Percentiles rank a stretch among this genome's conserved stretches.
Conservation (phyloP, 2,329 filamentous ascomycete genomes). For the Tolypocladium guangdongense region DNA sequence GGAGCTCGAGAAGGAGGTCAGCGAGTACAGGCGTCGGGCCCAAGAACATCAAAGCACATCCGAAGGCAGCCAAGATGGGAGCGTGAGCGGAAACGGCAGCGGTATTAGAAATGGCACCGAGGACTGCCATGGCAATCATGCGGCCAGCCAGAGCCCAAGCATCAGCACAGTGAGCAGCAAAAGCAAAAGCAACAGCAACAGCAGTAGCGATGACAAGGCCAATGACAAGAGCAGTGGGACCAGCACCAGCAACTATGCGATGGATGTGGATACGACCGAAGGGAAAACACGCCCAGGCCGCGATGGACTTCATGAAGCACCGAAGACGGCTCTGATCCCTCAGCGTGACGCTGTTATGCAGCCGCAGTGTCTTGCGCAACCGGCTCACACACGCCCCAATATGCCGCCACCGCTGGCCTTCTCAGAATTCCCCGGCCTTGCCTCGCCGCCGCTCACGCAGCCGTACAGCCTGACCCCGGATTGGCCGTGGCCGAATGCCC, state of each 20-base stretch:
- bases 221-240: background rate
- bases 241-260: background rate
- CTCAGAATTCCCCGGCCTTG: background rate
- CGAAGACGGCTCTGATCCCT: background rate
- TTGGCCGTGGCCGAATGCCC: background rate
- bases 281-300: background rate
- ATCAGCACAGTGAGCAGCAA: no score
- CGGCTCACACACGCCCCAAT: background rate
- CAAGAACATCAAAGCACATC: background rate
- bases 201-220: background rate
- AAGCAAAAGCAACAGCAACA: background rate
- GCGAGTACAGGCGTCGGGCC: constrained; percentile 3
- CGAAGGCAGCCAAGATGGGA: background rate
- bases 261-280: background rate
- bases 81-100: background rate
- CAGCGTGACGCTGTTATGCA: background rate
- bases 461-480: background rate
- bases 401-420: background rate
- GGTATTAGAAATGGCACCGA: background rate
- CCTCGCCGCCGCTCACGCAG: background rate
- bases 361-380: background rate
- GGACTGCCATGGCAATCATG: background rate
- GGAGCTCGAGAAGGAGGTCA: constrained; percentile 3
- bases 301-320: background rate
- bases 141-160: background rate